A percentile compares a stretch with the other conserved stretches of the same genome.
Evolutionary conservation across 257 asterid genomes (phyloP).

Genomic region (Solanum gracilifrons): DNA sequence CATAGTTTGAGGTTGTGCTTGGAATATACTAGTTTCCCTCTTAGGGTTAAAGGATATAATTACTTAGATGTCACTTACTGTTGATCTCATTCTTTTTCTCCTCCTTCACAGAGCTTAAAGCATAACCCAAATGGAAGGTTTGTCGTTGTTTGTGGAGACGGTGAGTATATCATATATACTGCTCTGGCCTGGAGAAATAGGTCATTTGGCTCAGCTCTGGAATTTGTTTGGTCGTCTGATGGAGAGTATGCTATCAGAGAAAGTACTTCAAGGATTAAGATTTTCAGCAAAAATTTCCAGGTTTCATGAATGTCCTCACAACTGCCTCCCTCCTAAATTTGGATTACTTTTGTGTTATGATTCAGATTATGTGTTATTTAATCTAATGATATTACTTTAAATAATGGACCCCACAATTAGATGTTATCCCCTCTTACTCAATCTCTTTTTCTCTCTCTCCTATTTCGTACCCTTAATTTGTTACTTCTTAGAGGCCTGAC

Average conservation of each 20-base stretch:
- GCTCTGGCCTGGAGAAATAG: constrained; percentile 98
- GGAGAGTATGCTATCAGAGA: constrained; percentile 98
- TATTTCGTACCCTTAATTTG: not conserved
- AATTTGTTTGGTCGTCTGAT: constrained; percentile 92
- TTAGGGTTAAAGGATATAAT: not conserved
- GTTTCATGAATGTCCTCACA: constrained; percentile 20
- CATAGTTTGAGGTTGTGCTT: not conserved
- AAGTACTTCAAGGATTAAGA: constrained; percentile 86
- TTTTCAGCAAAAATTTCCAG: constrained; percentile 71
- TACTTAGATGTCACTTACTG: not conserved
- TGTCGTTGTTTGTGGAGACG: constrained; percentile 97
- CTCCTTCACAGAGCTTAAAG: constrained; percentile 62
- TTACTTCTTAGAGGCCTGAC: not conserved
- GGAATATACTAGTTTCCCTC: not conserved
- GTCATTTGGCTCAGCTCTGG: constrained; percentile 94
- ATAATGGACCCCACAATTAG: not conserved
- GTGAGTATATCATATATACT: constrained; percentile 89
- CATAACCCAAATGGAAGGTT: constrained; percentile 98
- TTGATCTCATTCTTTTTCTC: not conserved
- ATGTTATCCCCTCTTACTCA: not conserved
- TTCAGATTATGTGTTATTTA: not conserved
- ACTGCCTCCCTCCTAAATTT: not conserved
- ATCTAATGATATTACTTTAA: not conserved
- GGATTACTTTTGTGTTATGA: not conserved
- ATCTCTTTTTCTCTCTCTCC: not conserved